A percentile compares a stretch with the other conserved stretches of the same genome.
Evolutionary conservation across 345 rosid genomes (phyloP).

Genomic region (Psidium friedrichsthalianum): DNA sequence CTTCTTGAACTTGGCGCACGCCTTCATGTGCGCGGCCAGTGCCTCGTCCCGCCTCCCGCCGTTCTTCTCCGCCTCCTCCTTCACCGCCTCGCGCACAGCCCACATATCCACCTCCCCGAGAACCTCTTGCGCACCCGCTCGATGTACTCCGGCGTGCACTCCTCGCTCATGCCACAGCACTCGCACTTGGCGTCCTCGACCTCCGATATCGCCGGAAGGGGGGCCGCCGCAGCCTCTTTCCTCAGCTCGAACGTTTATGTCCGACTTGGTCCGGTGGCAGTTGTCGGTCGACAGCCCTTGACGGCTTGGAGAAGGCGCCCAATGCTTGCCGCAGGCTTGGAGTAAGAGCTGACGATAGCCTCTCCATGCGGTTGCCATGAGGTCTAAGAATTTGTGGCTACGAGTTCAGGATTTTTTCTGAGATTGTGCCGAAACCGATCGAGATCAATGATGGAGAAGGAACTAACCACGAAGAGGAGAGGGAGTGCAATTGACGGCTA

Average conservation of each 20-base stretch:
- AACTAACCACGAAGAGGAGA: not conserved
- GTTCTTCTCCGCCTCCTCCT: slow-evolving; percentile 65
- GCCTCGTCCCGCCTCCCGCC: slow-evolving; percentile 53
- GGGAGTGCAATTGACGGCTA: not conserved
- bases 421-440: not conserved
- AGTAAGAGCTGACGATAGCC: slow-evolving; percentile 13
- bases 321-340: slow-evolving; percentile 1
- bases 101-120: slow-evolving; percentile 79
- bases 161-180: slow-evolving; percentile 90
- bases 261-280: slow-evolving; percentile 60
- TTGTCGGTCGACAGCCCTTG: slow-evolving; percentile 30
- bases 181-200: slow-evolving; percentile 77
- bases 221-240: not conserved
- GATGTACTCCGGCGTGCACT: slow-evolving; percentile 81
- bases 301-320: slow-evolving; percentile 37
- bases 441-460: not conserved
- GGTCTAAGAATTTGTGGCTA: not conserved
- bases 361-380: slow-evolving; percentile 66
- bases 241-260: slow-evolving; percentile 32
- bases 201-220: slow-evolving; percentile 50
- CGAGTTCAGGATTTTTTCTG: not conserved
- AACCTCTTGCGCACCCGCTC: slow-evolving; percentile 50
- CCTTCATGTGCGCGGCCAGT: slow-evolving; percentile 55
- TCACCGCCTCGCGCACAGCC: slow-evolving; percentile 84
- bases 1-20: slow-evolving; percentile 73